Conservation (phyloP, 1,284 basidiomycete species). For the Mrakiaceae sp. region DNA sequence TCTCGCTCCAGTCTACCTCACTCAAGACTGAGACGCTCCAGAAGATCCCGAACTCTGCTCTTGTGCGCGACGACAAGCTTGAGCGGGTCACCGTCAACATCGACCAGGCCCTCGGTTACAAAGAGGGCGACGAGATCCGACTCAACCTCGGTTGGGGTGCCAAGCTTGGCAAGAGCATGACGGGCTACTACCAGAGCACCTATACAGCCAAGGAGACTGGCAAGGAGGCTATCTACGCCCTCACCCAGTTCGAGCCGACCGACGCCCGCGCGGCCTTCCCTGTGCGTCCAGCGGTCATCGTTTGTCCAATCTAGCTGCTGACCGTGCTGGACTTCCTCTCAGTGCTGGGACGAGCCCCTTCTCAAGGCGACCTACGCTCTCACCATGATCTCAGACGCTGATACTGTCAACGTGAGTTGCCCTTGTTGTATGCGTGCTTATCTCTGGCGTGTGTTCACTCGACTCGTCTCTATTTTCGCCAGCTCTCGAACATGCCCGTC, state of each 20-base stretch:
- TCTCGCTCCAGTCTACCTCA: slow-evolving; percentile 51
- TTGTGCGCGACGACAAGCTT: slow-evolving; percentile 46
- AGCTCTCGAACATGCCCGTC: slow-evolving; percentile 67
- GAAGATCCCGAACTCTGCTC: slow-evolving; percentile 32
- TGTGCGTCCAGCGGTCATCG: slow-evolving; percentile 30
- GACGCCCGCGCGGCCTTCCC: slow-evolving; percentile 73
- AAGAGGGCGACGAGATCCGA: slow-evolving; percentile 50
- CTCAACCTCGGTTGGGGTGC: slow-evolving; percentile 40
- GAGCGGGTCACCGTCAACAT: slow-evolving; percentile 56
- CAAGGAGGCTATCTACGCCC: slow-evolving; percentile 46
- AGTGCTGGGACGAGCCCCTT: slow-evolving; percentile 79
- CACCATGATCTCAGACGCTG: slow-evolving; percentile 63
- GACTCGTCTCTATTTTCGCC: slow-evolving; percentile 35
- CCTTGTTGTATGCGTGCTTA: no score
- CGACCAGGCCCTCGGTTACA: slow-evolving; percentile 46
- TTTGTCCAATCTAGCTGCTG: slow-evolving; percentile 3
- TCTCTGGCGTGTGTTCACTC: no score
- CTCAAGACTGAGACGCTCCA: slow-evolving; percentile 46
- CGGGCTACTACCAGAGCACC: slow-evolving; percentile 32
- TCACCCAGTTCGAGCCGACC: slow-evolving; percentile 77
- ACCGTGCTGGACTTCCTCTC: slow-evolving; percentile 33
- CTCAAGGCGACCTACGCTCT: slow-evolving; percentile 79
- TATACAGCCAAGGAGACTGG: slow-evolving; percentile 39
- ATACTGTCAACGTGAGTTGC: slow-evolving; percentile 45
- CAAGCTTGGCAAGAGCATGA: slow-evolving; percentile 54